Conservation (phyloP, 495 filamentous ascomycete species). For the Podospora anserina region DNA sequence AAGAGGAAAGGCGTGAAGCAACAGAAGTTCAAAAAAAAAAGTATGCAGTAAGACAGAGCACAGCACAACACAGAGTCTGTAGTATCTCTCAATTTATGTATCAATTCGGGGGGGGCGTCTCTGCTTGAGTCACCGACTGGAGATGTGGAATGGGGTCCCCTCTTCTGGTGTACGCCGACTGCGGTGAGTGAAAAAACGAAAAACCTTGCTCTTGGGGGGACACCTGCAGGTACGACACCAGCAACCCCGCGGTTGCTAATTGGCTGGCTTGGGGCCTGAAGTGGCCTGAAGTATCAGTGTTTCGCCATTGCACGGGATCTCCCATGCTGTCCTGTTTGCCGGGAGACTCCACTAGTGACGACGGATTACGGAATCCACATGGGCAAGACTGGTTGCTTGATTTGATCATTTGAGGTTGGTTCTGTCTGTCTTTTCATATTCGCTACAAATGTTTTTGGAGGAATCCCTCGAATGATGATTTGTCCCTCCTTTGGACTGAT, state of each 20-base stretch:
- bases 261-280: constrained; percentile 3
- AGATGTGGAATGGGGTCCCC: not conserved
- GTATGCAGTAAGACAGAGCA: not conserved
- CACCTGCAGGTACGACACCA: constrained; percentile 11
- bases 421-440: too few relatives aligned
- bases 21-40: not conserved
- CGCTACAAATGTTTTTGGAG: too few relatives aligned
- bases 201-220: constrained; percentile 13
- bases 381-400: too few relatives aligned
- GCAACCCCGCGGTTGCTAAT: constrained; percentile 13
- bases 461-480: not conserved
- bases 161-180: constrained; percentile 15
- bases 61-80: not conserved
- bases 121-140: constrained; percentile 21
- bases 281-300: not conserved
- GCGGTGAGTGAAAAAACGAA: constrained; percentile 17
- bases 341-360: not conserved
- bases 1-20: too few relatives aligned
- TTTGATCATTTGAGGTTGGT: too few relatives aligned
- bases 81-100: constrained; percentile 2
- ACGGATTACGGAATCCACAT: not conserved
- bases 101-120: not conserved
- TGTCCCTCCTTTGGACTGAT: not conserved
- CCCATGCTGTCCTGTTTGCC: not conserved
- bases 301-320: constrained; percentile 5